A percentile compares a stretch with the other conserved stretches of the same genome.
phyloP scores from a whole-genome alignment of 2,329 filamentous ascomycete species.

The Samsoniella hepiali region DNA sequence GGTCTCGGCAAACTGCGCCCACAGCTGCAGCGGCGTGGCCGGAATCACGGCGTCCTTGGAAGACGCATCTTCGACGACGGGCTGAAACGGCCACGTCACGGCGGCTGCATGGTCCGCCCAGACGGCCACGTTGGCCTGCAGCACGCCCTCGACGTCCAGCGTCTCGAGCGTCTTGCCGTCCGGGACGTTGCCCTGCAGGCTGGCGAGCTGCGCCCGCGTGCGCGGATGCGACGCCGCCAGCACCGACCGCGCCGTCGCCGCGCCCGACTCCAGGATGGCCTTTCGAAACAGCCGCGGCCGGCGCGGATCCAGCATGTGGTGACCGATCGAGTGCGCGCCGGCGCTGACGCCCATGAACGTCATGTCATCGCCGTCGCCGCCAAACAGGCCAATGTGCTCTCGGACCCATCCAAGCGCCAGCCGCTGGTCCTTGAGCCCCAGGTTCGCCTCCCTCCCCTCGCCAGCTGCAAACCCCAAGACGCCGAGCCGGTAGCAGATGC shows the following conservation, averaged over 20 bases:
- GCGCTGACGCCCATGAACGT: constrained; percentile 61
- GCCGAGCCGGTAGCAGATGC: constrained; percentile 62
- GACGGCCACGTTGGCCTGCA: constrained; percentile 42
- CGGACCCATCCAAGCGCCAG: constrained; percentile 58
- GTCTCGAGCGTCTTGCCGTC: constrained; percentile 33
- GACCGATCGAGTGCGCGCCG: constrained; percentile 65
- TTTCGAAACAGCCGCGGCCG: constrained; percentile 45
- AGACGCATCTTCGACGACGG: constrained; percentile 55
- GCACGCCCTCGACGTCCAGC: constrained; percentile 49
- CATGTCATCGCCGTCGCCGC: constrained; percentile 55
- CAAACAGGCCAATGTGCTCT: constrained; percentile 57
- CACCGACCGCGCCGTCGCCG: constrained; percentile 53
- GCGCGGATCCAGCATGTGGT: constrained; percentile 55
- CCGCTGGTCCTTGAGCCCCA: constrained; percentile 62
- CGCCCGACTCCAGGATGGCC: constrained; percentile 57
- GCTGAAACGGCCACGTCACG: constrained; percentile 64
- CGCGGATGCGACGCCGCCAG: constrained; percentile 52
- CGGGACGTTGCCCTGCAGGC: constrained; percentile 14
- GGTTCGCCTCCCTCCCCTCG: constrained; percentile 57
- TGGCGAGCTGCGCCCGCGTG: constrained; percentile 53
- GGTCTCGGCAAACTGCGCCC: constrained; percentile 45
- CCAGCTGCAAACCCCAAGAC: constrained; percentile 66
- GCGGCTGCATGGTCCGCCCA: constrained; percentile 42
- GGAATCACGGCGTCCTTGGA: constrained; percentile 48
- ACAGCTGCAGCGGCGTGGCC: constrained; percentile 56